phyloP scores from a whole-genome alignment of 768 basidiomycete genomes.

The Russula sp. region DNA sequence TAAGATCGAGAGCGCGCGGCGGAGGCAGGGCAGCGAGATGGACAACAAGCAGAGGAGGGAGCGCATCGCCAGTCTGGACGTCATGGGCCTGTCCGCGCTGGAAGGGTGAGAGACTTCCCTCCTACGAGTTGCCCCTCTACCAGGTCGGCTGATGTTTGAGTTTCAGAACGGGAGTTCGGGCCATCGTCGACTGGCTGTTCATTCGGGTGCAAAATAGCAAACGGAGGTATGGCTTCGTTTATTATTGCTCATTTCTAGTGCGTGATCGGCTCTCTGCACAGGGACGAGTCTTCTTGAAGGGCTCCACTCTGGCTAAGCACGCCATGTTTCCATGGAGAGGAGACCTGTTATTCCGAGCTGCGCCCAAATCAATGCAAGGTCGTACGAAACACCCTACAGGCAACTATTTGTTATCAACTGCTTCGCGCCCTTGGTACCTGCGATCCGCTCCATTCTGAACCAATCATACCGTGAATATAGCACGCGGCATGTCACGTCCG shows the following conservation, averaged over 20 bases:
- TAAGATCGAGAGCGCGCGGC: conserved; percentile 59
- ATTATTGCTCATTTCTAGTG: not conserved
- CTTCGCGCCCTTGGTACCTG: conserved; percentile 37
- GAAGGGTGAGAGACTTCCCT: conserved; percentile 57
- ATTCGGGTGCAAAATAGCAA: conserved; percentile 87
- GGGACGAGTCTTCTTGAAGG: conserved; percentile 13
- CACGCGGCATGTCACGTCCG: conserved; percentile 76
- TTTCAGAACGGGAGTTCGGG: conserved; percentile 74
- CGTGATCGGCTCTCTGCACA: not conserved
- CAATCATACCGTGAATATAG: conserved; percentile 87
- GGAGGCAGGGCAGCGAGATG: conserved; percentile 35
- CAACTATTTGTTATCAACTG: conserved; percentile 24
- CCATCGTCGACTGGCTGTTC: conserved; percentile 92
- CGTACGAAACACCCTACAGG: not conserved
- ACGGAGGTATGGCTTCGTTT: conserved; percentile 37
- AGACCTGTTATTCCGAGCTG: not conserved
- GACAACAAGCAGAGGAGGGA: conserved; percentile 28
- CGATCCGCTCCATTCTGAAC: conserved; percentile 82
- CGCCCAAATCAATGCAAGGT: not conserved
- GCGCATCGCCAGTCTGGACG: conserved; percentile 45
- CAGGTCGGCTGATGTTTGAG: not conserved
- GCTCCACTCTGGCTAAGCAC: not conserved
- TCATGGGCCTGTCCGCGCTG: conserved; percentile 83
- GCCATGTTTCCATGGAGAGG: not conserved
- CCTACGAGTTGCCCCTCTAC: not conserved